Conservation (phyloP, 2,329 filamentous ascomycete species). For the Fusarium sublunatum region DNA sequence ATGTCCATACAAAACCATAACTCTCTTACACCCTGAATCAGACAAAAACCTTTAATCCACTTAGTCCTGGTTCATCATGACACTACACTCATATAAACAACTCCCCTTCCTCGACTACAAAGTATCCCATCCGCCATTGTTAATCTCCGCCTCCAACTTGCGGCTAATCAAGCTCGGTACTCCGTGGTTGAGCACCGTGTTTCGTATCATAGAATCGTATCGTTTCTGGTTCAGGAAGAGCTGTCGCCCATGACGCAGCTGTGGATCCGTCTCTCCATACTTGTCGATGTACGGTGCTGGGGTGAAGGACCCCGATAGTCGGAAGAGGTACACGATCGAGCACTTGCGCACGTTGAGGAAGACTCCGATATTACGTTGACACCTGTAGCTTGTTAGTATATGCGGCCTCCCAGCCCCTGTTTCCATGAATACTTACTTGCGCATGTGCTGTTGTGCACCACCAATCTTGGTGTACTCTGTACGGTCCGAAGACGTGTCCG, state of each 20-base stretch:
- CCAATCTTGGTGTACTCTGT: conserved; percentile 68
- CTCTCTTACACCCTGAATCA: conserved; percentile 10
- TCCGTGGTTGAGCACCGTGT: conserved; percentile 86
- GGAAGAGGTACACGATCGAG: conserved; percentile 87
- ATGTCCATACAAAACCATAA: conserved; percentile 9
- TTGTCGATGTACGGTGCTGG: conserved; percentile 94
- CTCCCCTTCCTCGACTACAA: conserved; percentile 39
- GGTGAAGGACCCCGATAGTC: conserved; percentile 83
- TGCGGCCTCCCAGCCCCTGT: background rate
- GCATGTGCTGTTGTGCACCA: conserved; percentile 90
- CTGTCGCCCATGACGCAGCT: conserved; percentile 86
- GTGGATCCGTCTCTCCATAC: conserved; percentile 95
- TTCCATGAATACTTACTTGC: conserved; percentile 69
- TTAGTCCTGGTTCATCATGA: conserved; percentile 1
- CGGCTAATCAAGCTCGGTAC: conserved; percentile 90
- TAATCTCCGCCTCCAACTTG: conserved; percentile 93
- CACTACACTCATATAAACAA: conserved; percentile 3
- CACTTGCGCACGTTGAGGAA: conserved; percentile 98
- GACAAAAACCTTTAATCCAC: conserved; percentile 1
- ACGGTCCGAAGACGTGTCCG: conserved; percentile 59
- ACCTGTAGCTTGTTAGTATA: conserved; percentile 65
- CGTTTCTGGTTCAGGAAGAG: conserved; percentile 92
- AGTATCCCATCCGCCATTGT: conserved; percentile 97
- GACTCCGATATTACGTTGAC: conserved; percentile 88
- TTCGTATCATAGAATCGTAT: conserved; percentile 88